Percentiles rank a stretch among this genome's conserved stretches.
These are phyloP conservation scores for Murraya paniculata DNA, from an alignment of 345 rosid species.

Conservation along the genomic window DNA sequence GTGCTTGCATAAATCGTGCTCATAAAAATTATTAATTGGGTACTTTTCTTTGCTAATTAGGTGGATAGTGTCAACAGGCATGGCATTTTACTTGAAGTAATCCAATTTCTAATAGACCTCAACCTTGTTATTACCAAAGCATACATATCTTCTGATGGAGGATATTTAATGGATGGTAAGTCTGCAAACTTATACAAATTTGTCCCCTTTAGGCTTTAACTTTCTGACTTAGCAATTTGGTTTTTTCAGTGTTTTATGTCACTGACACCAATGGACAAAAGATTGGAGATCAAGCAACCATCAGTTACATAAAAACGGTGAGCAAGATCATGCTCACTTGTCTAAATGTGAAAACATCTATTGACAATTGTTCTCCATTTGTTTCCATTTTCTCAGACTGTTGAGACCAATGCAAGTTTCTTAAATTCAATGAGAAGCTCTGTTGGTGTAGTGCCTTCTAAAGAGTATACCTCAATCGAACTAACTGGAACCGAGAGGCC, in stretches of 20 bases:
- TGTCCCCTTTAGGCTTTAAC: neutral
- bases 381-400: conserved; percentile 31
- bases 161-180: conserved; percentile 61
- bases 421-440: conserved; percentile 34
- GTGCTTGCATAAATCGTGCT: neutral
- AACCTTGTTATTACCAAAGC: conserved; percentile 48
- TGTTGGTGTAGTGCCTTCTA: conserved; percentile 30
- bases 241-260: conserved; percentile 41
- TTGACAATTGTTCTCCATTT: neutral
- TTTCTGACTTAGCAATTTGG: neutral
- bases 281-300: conserved; percentile 15
- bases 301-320: conserved; percentile 33
- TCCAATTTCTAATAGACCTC: conserved; percentile 47
- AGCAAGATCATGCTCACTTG: neutral
- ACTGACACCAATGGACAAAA: conserved; percentile 26
- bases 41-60: conserved; percentile 13
- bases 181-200: neutral
- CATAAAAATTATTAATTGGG: neutral
- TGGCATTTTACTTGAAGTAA: conserved; percentile 47
- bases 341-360: too few relatives aligned
- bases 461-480: conserved; percentile 42
- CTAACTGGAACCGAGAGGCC: conserved; percentile 47
- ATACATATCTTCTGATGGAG: conserved; percentile 51
- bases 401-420: conserved; percentile 31
- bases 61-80: conserved; percentile 44